These are phyloP conservation scores for Globisporangium viniferum DNA, from an alignment of 352 stramenopile genomes.

Conservation along the genomic window DNA sequence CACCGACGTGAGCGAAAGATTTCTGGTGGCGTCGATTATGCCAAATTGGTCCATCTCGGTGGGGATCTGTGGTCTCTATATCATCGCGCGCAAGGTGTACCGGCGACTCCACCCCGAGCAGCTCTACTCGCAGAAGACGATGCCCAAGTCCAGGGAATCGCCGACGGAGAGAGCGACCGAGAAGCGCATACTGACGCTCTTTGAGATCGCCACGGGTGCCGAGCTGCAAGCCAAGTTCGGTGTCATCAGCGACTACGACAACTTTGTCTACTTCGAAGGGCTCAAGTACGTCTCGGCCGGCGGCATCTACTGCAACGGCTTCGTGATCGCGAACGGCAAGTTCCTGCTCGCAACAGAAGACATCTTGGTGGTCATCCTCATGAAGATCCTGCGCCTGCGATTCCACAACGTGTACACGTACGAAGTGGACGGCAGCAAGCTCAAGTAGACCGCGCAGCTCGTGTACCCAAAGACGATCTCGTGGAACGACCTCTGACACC, in stretches of 20 bases:
- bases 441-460: not conserved
- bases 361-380: not conserved
- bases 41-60: no score
- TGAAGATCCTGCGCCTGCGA: not conserved
- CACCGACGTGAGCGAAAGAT: no score
- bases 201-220: conserved; percentile 1
- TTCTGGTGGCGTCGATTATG: no score
- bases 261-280: conserved; percentile 1
- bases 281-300: not conserved
- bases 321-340: not conserved
- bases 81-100: no score
- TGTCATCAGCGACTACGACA: not conserved
- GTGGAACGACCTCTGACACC: not conserved
- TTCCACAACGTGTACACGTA: conserved; percentile 6
- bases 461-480: not conserved
- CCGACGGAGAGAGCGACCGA: no score
- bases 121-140: no score
- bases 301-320: conserved; percentile 3
- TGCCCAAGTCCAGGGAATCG: no score
- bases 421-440: conserved; percentile 1
- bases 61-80: no score
- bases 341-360: not conserved
- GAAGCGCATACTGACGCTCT: not conserved
- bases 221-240: not conserved
- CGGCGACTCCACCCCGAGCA: no score